A percentile compares a stretch with the other conserved stretches of the same genome.
These are phyloP conservation scores for Amanita rimosa DNA, from an alignment of 768 basidiomycete genomes.

Conservation along the genomic window DNA sequence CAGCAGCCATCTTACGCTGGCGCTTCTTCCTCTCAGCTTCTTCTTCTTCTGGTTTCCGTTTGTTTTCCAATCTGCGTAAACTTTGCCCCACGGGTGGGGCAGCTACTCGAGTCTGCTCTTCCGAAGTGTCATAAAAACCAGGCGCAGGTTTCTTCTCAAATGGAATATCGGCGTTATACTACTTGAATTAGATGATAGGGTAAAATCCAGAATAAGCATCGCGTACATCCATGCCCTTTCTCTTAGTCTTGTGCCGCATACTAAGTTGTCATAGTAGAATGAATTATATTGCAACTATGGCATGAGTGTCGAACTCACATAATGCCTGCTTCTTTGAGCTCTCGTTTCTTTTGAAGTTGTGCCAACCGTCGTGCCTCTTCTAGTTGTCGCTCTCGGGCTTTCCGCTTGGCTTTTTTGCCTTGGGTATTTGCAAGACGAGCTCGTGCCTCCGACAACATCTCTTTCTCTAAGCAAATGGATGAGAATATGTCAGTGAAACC, in stretches of 20 bases:
- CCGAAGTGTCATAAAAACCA: constrained; percentile 95
- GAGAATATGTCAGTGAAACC: background rate
- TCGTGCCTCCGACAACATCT: constrained; percentile 98
- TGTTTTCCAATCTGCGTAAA: constrained; percentile 87
- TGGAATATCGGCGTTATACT: constrained; percentile 98
- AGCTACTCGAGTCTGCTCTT: constrained; percentile 80
- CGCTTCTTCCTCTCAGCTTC: constrained; percentile 91
- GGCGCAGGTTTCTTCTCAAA: constrained; percentile 95
- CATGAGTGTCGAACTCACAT: constrained; percentile 43
- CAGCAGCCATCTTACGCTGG: constrained; percentile 51
- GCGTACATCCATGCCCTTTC: constrained; percentile 94
- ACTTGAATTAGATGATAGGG: constrained; percentile 4
- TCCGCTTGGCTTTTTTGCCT: constrained; percentile 98
- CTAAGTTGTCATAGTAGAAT: constrained; percentile 21
- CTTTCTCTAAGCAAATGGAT: constrained; percentile 62
- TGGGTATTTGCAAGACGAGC: constrained; percentile 98
- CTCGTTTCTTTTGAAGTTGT: constrained; percentile 94
- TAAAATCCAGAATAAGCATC: background rate
- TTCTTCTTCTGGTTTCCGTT: constrained; percentile 88
- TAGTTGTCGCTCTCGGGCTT: constrained; percentile 92
- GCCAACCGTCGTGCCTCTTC: constrained; percentile 94
- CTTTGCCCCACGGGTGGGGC: constrained; percentile 89
- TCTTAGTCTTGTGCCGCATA: constrained; percentile 90
- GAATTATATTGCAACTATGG: background rate
- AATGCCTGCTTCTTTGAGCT: constrained; percentile 96